A percentile compares a stretch with the other conserved stretches of the same genome.
These are phyloP conservation scores for Rhizopus sp. DNA, from an alignment of 371 early-diverging fungal genomes.

Conservation along the genomic window DNA sequence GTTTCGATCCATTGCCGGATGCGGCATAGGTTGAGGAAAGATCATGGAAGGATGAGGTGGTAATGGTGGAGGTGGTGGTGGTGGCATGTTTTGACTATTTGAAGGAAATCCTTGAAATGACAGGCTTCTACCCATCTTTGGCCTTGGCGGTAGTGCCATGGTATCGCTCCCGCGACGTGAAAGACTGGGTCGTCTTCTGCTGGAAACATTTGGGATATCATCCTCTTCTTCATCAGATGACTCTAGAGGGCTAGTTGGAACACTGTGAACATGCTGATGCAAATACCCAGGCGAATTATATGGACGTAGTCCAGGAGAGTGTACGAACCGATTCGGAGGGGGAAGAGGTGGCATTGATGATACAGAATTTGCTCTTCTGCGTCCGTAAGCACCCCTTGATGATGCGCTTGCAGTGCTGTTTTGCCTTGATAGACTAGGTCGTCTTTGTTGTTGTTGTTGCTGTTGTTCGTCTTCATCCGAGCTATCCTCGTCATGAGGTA, in stretches of 20 bases:
- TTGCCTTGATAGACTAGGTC: slow-evolving; percentile 8
- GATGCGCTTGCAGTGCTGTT: slow-evolving; percentile 5
- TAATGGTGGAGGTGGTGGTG: slow-evolving; percentile 7
- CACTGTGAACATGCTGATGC: background rate
- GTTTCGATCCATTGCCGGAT: slow-evolving; percentile 12
- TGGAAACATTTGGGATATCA: background rate
- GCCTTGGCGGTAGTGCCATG: slow-evolving; percentile 1
- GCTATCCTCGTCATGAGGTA: slow-evolving; percentile 11
- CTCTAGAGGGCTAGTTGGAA: slow-evolving; percentile 2
- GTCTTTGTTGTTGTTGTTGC: background rate
- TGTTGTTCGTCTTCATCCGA: slow-evolving; percentile 1
- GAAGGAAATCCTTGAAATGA: slow-evolving; percentile 16
- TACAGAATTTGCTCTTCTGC: slow-evolving; percentile 13
- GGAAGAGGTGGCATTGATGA: slow-evolving; percentile 5
- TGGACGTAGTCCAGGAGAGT: background rate
- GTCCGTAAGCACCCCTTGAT: background rate
- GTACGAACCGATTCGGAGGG: background rate
- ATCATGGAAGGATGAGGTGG: slow-evolving; percentile 12
- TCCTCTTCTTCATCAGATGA: slow-evolving; percentile 7
- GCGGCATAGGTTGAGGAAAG: slow-evolving; percentile 10
- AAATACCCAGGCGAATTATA: background rate
- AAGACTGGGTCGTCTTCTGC: background rate
- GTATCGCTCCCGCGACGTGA: background rate
- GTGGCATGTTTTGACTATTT: background rate
- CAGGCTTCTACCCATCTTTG: slow-evolving; percentile 4